Base-by-base conservation (phyloP, 371 early-diverging fungal species). In the Mucor saturninus region DNA sequence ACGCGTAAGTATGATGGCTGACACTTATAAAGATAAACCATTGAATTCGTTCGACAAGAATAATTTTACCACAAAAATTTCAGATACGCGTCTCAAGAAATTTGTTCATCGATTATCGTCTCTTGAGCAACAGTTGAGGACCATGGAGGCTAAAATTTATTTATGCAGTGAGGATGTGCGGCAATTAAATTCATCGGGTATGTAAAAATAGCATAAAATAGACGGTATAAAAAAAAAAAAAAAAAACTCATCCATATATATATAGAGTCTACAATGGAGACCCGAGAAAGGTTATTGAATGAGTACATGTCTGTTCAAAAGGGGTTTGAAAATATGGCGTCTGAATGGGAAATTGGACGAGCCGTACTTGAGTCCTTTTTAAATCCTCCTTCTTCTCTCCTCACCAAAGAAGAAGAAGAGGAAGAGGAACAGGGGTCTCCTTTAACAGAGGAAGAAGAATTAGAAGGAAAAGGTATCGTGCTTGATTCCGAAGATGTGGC, bases 141-240 rank as follows among this genome's bases (percentile, higher is more conserved):
- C 80, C 10, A 56, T 80, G 62, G 80, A 78, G 65, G 83, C 83
- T 6, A 79, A 78, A 53, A 62, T 83, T 32, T 80, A 76, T 64
- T 61, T 83, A 38, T 78, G 80, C 61, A 76, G 72, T 56, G 80
- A 83, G 28, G 73, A 76, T 66, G 69, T 76, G n/a, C 72, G 69
- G 8, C 71, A 75, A 46, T 58, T 77, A n/a, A 67, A 64, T 42
- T 58, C 71, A 56, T 6, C 46, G 21, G 77, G 72, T 70, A 40
- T 11, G 14, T 11, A 43, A 14, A 43, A 43, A 43, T n/a, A 40
- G 15, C 5, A 14, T 14, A 43, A 43, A 43, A 43, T n/a, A 71
- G 46, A 48, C 1, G 14, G 0, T 15, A 30, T 45, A 49, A 29
- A 30, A 10, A 7, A 46, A 11, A 4, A 30, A 49, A 29, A 30